These are phyloP conservation scores for Colletotrichum orbiculare DNA, from an alignment of 2,329 filamentous ascomycete species.

Conservation along the genomic window DNA sequence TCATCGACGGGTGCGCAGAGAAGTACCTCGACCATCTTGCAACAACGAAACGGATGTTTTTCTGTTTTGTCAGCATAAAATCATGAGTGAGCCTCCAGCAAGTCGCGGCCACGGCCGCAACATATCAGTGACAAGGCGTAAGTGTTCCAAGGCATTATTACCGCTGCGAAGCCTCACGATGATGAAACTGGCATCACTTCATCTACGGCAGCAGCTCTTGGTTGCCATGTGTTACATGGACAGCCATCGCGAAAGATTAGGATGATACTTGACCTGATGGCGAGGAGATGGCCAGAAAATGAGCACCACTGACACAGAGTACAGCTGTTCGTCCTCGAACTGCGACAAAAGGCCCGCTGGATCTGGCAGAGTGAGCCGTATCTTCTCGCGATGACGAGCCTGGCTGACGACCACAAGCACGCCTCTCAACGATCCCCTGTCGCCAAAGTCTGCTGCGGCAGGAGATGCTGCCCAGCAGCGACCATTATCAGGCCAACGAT, in stretches of 20 bases:
- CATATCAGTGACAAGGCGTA: constrained; percentile 34
- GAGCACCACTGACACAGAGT: neutral
- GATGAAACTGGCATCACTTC: neutral
- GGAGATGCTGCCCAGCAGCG: constrained; percentile 39
- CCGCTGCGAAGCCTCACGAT: neutral
- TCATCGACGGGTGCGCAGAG: neutral
- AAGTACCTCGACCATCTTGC: constrained; percentile 1
- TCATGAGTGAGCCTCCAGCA: constrained; percentile 25
- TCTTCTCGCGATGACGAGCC: constrained; percentile 21
- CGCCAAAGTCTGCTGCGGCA: constrained; percentile 27
- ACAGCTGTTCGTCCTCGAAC: constrained; percentile 71
- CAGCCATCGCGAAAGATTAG: too few species aligned
- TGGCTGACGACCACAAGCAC: constrained; percentile 39
- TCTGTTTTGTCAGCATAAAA: neutral
- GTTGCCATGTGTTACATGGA: neutral
- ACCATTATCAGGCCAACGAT: constrained; percentile 35
- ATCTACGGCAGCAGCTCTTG: neutral
- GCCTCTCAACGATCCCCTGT: constrained; percentile 37
- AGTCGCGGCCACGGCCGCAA: constrained; percentile 33
- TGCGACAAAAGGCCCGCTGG: constrained; percentile 82
- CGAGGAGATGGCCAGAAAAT: too few species aligned
- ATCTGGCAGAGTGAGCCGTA: constrained; percentile 74
- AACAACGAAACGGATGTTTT: neutral
- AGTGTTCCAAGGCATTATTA: neutral
- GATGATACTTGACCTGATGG: neutral